Evolutionary conservation across 1,139 yeast species (phyloP), one percentile per base, ranked within the genome.

Genomic region (Eremothecium coryli): DNA sequence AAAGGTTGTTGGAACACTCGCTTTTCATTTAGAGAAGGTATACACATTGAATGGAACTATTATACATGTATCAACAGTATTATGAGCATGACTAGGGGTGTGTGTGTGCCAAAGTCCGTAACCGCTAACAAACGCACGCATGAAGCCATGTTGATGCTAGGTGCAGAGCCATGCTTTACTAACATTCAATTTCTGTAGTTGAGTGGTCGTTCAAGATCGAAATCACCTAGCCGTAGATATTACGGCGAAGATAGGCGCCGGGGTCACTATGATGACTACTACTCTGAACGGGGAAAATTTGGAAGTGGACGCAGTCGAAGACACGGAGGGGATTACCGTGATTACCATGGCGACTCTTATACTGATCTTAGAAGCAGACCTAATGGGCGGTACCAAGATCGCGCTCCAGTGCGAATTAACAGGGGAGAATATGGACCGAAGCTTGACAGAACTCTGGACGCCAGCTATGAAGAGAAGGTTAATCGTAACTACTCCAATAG

Each of bases 401-500:
- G 23, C 29, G 18, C 6, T 24, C 38, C 13, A 26, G 38, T 30
- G 23, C 26, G 12, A 23, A 15, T 5, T 15, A 22, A 8, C 7
- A 42, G 37, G 35, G 46, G 49, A 18, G 49, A 45, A 31, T 46
- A 41, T 26, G 51, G 49, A 7, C 58, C 58, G 5, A 43, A 46
- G 18, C 33, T 54, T 22, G 51, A 55, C 5, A 45, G 50, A 32
- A 57, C 52, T 23, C 40, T 52, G 18, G 58, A 52, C 33, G 48
- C 56, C 31, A 45, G 61, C 4, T 56, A 54, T 26, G 52, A 54
- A 13, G 61, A 58, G 34, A 64, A 60, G 58, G 62, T 70, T n/a
- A 78, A 73, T 40, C 69, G 90, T 59, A 75, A 77, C 56, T 78
- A 76, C 52, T 73, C 70, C 37, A 77, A 79, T 52, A 76, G 84